Evolutionary conservation across 148 eudicot genomes (phyloP).

Genomic region (Cornus florida): DNA sequence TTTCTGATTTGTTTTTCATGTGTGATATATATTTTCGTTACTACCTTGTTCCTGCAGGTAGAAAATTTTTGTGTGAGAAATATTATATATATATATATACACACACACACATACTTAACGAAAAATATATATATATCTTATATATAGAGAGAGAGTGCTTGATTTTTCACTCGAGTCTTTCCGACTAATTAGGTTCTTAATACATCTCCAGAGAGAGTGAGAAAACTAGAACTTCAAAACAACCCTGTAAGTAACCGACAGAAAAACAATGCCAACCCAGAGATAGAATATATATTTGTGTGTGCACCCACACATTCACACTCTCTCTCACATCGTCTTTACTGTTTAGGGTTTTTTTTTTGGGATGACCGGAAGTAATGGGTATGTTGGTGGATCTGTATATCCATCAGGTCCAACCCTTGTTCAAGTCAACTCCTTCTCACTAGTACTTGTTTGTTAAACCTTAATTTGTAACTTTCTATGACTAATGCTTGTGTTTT

Average conservation of each 20-base stretch:
- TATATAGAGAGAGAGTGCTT: no score
- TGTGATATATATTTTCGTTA: background rate
- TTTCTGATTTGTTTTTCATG: background rate
- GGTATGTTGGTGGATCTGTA: background rate
- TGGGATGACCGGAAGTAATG: background rate
- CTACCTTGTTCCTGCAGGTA: background rate
- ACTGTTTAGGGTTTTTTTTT: no score
- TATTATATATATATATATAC: background rate
- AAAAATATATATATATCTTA: no score
- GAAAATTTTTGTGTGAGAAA: background rate
- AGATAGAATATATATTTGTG: background rate
- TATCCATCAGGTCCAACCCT: conserved; percentile 7
- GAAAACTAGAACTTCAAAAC: no score
- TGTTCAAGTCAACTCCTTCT: conserved; percentile 1
- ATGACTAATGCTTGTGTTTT: no score
- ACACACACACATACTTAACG: no score
- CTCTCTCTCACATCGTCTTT: no score
- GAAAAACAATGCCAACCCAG: background rate
- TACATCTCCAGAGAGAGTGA: no score
- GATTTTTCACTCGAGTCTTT: background rate
- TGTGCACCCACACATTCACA: background rate
- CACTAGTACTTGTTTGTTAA: no score
- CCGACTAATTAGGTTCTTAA: background rate
- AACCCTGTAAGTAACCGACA: no score
- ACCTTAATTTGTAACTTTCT: no score